Evolutionary conservation across 2,329 filamentous ascomycete species (phyloP), one percentile per base, ranked within the genome.

Genomic region (Calonectria crousiana): DNA sequence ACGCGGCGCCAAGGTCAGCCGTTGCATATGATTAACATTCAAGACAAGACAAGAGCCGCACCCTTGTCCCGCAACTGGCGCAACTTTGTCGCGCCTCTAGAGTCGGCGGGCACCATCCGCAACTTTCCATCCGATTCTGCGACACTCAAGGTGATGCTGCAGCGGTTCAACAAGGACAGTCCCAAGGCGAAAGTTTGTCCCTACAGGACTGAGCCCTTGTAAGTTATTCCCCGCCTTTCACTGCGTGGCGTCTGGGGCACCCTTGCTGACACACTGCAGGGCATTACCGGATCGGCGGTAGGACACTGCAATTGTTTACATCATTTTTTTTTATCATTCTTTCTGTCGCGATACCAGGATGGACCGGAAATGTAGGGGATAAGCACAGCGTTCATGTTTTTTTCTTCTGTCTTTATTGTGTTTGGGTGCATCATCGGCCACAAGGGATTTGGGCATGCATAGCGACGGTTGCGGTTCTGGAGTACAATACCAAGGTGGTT

Each of bases 171-270:
- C 34, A 77, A 79, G 23, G 78, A 82, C 67, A 78, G 69, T 32
- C 77, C 80, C 56, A 74, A 76, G 49, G 70, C 71, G 23, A 77
- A 81, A 51, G 71, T 78, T 44, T 80, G 78, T 68, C 78, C 77
- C 44, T 78, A 80, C 70, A 78, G 81, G 66, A 77, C 71, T 65
- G 74, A 79, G 74, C 81, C 81, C 74, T 68, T 75, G 76, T 81
- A 78, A 79, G 78, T 78, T 67, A 62, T 62, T 75, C 76, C 71
- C 74, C 77, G 51, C 74, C 76, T 70, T 67, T 44, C 52, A 66
- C 44, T 47, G 53, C 64, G 71, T 69, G 53, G 56, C 76, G 60
- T 49, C 71, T 70, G 34, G 67, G 67, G 65, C 69, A 77, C 66
- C 77, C 77, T 73, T 79, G 76, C 76, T 80, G 79, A 80, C 76